Conservation (phyloP, 805 yeast genomes). For the Dipodascus albidus region DNA sequence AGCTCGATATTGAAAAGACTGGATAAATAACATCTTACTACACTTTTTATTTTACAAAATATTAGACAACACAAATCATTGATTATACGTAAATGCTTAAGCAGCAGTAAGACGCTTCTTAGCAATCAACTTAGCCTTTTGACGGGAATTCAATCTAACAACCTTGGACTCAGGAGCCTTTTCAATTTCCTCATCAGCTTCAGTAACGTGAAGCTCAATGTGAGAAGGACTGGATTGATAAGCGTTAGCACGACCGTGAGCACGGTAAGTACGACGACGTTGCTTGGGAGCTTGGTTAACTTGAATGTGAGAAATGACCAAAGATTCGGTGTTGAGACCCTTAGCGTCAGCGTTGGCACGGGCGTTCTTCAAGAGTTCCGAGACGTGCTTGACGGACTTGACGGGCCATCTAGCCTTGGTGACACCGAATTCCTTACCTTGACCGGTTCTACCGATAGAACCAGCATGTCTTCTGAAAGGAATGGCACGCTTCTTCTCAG, state of each 20-base stretch:
- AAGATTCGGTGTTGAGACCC: conserved; percentile 93
- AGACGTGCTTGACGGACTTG: conserved; percentile 91
- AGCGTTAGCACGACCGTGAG: conserved; percentile 99
- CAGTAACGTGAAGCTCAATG: conserved; percentile 94
- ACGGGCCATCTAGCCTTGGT: conserved; percentile 99
- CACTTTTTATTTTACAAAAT: not conserved
- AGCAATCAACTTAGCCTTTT: conserved; percentile 81
- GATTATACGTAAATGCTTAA: conserved; percentile 8
- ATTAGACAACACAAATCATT: not conserved
- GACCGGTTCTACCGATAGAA: conserved; percentile 98
- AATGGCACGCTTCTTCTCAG: conserved; percentile 97
- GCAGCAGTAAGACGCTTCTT: conserved; percentile 76
- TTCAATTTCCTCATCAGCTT: conserved; percentile 86
- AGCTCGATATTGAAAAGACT: too few relatives aligned
- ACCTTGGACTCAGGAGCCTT: conserved; percentile 67
- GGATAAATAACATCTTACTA: conserved; percentile 1
- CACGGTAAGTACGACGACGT: conserved; percentile 99
- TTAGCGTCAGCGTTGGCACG: conserved; percentile 98
- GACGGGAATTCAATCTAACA: conserved; percentile 78
- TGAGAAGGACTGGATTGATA: conserved; percentile 98
- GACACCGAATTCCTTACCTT: conserved; percentile 99
- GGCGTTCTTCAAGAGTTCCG: conserved; percentile 93
- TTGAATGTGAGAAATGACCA: conserved; percentile 96
- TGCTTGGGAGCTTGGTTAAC: conserved; percentile 99
- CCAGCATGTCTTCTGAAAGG: conserved; percentile 98